phyloP scores from a whole-genome alignment of 2,329 filamentous ascomycete genomes.

The Drechslera avenae region DNA sequence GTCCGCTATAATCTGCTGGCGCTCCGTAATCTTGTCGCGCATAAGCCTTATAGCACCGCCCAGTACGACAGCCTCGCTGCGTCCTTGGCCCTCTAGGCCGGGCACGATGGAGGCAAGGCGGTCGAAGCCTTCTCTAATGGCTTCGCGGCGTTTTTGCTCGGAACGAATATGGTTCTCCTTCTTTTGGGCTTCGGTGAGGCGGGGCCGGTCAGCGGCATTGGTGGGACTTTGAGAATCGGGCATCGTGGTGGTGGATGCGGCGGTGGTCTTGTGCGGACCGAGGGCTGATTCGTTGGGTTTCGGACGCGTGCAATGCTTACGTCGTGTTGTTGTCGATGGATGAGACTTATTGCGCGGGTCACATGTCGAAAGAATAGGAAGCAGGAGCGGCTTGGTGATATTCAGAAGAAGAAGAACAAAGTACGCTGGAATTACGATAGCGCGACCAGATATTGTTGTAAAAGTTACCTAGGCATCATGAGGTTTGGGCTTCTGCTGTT shows the following conservation, averaged over 20 bases:
- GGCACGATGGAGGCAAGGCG: conserved; percentile 79
- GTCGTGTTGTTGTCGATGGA: neutral
- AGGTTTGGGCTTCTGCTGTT: neutral
- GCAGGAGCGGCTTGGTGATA: neutral
- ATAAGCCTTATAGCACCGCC: conserved; percentile 57
- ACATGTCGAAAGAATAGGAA: neutral
- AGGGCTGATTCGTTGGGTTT: neutral
- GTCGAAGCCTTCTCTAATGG: conserved; percentile 84
- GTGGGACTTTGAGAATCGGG: conserved; percentile 36
- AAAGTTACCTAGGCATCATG: neutral
- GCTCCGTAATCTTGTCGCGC: conserved; percentile 48
- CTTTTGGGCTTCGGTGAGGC: conserved; percentile 72
- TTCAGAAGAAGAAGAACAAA: neutral
- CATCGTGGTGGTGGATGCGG: conserved; percentile 19
- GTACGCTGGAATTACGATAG: neutral
- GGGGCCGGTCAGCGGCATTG: conserved; percentile 59
- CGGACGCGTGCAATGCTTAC: neutral
- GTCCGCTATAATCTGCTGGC: conserved; percentile 44
- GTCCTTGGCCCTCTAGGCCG: conserved; percentile 78
- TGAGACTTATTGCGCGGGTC: neutral
- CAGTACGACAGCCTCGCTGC: conserved; percentile 85
- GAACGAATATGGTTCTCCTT: conserved; percentile 76
- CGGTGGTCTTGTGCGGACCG: neutral
- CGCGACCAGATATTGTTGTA: conserved; percentile 1
- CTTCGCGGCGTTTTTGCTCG: conserved; percentile 69